Conservation (phyloP, 345 rosid species). For the Populus davidiana region DNA sequence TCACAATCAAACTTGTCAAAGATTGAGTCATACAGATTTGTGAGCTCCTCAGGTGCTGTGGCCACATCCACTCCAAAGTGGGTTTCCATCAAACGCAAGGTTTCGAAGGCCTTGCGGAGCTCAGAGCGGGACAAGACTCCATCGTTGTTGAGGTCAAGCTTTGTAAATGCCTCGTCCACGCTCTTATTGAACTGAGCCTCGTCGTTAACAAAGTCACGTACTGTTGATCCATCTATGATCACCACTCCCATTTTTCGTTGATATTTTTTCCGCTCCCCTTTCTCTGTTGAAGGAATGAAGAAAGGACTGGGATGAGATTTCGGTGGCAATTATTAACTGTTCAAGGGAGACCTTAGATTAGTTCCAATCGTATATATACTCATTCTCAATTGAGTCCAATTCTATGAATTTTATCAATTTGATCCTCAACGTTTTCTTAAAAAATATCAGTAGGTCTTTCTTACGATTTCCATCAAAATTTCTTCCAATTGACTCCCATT, state of each 20-base stretch:
- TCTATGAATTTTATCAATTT: too few relatives aligned
- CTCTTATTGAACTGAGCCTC: conserved; percentile 53
- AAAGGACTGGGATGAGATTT: too few relatives aligned
- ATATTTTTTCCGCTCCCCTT: background rate
- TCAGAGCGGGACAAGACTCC: conserved; percentile 66
- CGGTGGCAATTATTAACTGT: too few relatives aligned
- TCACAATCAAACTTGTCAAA: conserved; percentile 66
- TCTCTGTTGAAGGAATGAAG: too few relatives aligned
- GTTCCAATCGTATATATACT: too few relatives aligned
- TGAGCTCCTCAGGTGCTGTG: conserved; percentile 46
- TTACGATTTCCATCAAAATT: too few relatives aligned
- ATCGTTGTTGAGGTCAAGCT: conserved; percentile 57
- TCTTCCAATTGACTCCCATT: too few relatives aligned
- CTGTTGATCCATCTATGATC: conserved; percentile 69
- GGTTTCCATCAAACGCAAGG: conserved; percentile 52
- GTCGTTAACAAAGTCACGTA: conserved; percentile 47
- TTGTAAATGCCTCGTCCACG: conserved; percentile 39
- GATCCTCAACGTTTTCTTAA: too few relatives aligned
- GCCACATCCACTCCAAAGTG: conserved; percentile 64
- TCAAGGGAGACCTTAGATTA: too few relatives aligned
- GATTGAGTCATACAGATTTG: conserved; percentile 58
- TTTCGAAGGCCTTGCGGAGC: conserved; percentile 65
- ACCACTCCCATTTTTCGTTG: conserved; percentile 55
- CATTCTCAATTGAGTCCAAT: too few relatives aligned
- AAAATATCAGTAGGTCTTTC: too few relatives aligned